These are phyloP conservation scores for Cavenderia fasciculata DNA, from an alignment of 78 protist genomes.

Conservation along the genomic window DNA sequence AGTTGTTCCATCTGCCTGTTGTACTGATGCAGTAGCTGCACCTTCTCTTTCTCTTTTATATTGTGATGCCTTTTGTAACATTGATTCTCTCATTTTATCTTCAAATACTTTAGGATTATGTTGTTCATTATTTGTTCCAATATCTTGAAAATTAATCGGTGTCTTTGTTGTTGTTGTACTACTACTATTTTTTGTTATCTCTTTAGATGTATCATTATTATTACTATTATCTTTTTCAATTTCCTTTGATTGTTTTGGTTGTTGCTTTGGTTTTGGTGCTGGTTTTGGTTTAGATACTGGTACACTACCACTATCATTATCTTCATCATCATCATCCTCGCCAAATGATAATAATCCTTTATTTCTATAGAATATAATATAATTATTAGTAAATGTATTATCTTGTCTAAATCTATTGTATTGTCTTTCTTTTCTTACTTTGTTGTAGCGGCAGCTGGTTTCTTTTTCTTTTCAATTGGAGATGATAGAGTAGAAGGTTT, in stretches of 20 bases:
- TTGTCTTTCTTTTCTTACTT: no score
- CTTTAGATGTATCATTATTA: background rate
- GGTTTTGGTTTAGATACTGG: background rate
- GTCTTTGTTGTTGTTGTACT: background rate
- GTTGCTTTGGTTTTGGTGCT: background rate
- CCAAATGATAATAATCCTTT: slow-evolving; percentile 85
- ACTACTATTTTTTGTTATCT: background rate
- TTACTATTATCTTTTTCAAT: background rate
- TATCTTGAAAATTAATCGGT: background rate
- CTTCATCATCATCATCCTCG: slow-evolving; percentile 86
- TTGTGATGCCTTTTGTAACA: background rate
- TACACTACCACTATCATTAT: slow-evolving; percentile 37
- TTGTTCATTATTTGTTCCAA: background rate
- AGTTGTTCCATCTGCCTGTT: no score
- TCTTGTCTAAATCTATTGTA: background rate
- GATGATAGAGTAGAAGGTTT: no score
- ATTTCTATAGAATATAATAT: slow-evolving; percentile 22
- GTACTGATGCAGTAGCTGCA: background rate
- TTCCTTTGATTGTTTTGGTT: background rate
- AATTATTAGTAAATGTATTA: background rate
- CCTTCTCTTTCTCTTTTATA: slow-evolving; percentile 14
- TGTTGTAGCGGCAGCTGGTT: slow-evolving; percentile 25
- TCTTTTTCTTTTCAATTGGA: slow-evolving; percentile 12
- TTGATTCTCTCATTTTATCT: slow-evolving; percentile 8
- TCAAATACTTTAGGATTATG: background rate